Evolutionary conservation across 1,284 basidiomycete species (phyloP).

Genomic region (Phylloporus sp.): DNA sequence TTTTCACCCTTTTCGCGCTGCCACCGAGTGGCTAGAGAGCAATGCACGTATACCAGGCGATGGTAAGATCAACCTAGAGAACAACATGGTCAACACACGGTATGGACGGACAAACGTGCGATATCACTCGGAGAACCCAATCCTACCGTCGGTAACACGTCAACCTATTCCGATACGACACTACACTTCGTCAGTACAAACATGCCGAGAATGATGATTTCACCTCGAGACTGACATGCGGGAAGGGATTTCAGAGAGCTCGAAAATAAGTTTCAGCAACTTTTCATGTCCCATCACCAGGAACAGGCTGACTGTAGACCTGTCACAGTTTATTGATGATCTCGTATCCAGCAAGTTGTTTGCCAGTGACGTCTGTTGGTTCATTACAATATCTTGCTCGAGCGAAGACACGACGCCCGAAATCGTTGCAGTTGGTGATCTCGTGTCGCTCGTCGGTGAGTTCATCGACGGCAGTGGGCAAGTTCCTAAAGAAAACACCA

Average conservation of each 20-base stretch:
- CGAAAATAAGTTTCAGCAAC: too few relatives aligned
- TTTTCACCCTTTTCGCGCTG: conserved; percentile 97
- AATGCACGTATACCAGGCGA: conserved; percentile 94
- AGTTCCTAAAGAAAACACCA: conserved; percentile 37
- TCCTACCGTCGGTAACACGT: conserved; percentile 88
- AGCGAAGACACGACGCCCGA: conserved; percentile 35
- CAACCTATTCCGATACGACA: conserved; percentile 88
- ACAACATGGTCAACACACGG: conserved; percentile 4
- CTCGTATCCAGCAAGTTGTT: too few relatives aligned
- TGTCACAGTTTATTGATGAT: conserved; percentile 94
- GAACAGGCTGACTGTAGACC: conserved; percentile 77
- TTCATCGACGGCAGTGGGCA: conserved; percentile 32
- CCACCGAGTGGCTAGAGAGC: conserved; percentile 92
- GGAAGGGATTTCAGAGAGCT: conserved; percentile 76
- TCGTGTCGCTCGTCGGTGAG: conserved; percentile 34
- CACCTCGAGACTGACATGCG: conserved; percentile 85
- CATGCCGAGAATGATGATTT: conserved; percentile 97
- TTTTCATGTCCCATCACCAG: not conserved
- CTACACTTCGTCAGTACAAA: conserved; percentile 85
- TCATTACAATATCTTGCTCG: too few relatives aligned
- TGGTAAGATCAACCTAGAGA: conserved; percentile 79
- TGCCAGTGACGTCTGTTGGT: conserved; percentile 51
- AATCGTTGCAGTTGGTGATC: conserved; percentile 30
- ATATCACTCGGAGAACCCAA: conserved; percentile 77
- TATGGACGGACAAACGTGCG: not conserved